A percentile compares a stretch with the other conserved stretches of the same genome.
phyloP scores from a whole-genome alignment of 2,329 filamentous ascomycete genomes.

The Aspergillus japonicus region DNA sequence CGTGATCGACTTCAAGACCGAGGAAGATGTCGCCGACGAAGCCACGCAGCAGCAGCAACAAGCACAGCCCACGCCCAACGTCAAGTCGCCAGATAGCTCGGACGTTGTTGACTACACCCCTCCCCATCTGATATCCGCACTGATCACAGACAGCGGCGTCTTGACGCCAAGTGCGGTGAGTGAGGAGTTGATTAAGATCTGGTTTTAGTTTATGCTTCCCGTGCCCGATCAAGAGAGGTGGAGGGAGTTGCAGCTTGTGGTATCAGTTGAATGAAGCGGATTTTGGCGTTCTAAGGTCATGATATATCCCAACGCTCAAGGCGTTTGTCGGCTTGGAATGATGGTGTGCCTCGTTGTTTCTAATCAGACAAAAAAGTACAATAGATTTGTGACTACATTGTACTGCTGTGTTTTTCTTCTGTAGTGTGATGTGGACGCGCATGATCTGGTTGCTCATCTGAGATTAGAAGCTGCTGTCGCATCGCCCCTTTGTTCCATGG shows the following conservation, averaged over 20 bases:
- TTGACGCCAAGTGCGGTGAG: constrained; percentile 64
- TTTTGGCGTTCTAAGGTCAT: constrained; percentile 6
- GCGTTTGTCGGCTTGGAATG: constrained; percentile 10
- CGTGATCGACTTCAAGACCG: constrained; percentile 69
- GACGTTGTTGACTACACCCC: constrained; percentile 53
- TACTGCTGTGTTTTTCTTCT: background rate
- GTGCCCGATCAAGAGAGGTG: background rate
- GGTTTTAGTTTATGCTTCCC: constrained; percentile 11
- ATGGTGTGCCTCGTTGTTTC: constrained; percentile 1
- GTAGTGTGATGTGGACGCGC: background rate
- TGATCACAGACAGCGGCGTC: constrained; percentile 65
- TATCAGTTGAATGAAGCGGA: constrained; percentile 8
- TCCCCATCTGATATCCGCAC: constrained; percentile 61
- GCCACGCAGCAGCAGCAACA: constrained; percentile 43
- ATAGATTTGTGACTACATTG: background rate
- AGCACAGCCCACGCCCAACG: constrained; percentile 19
- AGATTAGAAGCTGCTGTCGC: background rate
- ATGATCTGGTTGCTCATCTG: too few species aligned
- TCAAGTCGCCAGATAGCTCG: constrained; percentile 26
- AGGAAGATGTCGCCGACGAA: constrained; percentile 48
- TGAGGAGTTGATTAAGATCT: constrained; percentile 65
- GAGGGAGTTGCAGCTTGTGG: background rate
- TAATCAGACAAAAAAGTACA: background rate
- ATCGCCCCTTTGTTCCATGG: too few species aligned
- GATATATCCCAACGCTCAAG: constrained; percentile 12